Percentiles rank a stretch among this genome's conserved stretches.
These are phyloP conservation scores for Epithele typhae DNA, from an alignment of 768 basidiomycete species.

Conservation along the genomic window DNA sequence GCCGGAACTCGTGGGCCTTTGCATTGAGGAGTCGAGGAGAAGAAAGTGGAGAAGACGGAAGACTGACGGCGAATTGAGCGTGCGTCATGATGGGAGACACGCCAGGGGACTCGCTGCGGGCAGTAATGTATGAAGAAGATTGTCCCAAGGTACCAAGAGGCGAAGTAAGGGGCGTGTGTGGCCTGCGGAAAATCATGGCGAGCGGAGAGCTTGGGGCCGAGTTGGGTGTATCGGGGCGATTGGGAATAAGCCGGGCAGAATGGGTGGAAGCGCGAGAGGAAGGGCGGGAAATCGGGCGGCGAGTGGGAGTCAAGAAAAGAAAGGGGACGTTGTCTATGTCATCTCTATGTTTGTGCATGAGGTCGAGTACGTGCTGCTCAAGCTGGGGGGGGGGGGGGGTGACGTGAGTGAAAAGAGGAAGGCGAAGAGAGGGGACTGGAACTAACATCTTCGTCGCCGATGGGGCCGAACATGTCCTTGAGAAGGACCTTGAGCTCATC, in stretches of 20 bases:
- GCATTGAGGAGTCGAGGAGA: constrained; percentile 86
- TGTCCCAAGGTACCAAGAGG: constrained; percentile 59
- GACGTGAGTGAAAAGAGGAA: not conserved
- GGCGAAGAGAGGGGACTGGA: not conserved
- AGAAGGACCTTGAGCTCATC: constrained; percentile 79
- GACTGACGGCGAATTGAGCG: constrained; percentile 71
- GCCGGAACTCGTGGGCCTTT: constrained; percentile 87
- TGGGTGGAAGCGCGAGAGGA: constrained; percentile 76
- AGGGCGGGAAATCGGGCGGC: constrained; percentile 74
- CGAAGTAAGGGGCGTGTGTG: constrained; percentile 75
- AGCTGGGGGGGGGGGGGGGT: no score
- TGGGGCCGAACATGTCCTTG: constrained; percentile 54
- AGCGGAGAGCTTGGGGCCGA: constrained; percentile 77
- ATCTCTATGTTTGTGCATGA: constrained; percentile 95
- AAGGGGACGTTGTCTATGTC: constrained; percentile 80
- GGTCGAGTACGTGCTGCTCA: constrained; percentile 85
- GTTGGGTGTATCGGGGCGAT: constrained; percentile 71
- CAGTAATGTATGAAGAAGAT: constrained; percentile 52
- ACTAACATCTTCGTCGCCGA: constrained; percentile 67
- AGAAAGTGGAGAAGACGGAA: constrained; percentile 79
- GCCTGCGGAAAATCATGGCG: constrained; percentile 66
- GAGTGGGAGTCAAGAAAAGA: constrained; percentile 74
- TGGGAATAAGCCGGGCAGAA: constrained; percentile 54
- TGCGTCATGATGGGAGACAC: constrained; percentile 67
- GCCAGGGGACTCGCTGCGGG: constrained; percentile 49